Conservation (phyloP, 306 rosid species). For the Lupinus albus region DNA sequence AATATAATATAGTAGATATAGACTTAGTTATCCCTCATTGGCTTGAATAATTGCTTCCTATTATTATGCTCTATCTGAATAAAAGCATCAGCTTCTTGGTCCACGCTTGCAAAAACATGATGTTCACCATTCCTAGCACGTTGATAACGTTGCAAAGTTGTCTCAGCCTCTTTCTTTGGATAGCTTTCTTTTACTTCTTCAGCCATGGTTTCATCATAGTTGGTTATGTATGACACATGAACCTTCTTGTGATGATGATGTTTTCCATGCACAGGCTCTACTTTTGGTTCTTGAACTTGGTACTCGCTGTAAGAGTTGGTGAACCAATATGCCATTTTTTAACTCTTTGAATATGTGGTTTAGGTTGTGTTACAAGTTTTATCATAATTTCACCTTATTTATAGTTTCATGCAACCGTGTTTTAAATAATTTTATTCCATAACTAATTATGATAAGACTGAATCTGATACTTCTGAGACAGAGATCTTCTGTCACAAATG, state of each 20-base stretch:
- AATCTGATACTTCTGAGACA: no score
- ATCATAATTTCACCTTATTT: constrained; percentile 27
- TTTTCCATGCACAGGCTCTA: constrained; percentile 1
- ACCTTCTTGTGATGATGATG: constrained; percentile 1
- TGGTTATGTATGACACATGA: constrained; percentile 32
- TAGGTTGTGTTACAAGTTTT: not conserved
- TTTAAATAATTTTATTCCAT: constrained; percentile 16
- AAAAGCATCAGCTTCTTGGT: constrained; percentile 68
- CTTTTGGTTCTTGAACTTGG: constrained; percentile 8
- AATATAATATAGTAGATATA: not conserved
- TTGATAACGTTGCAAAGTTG: not conserved
- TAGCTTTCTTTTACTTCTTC: constrained; percentile 16
- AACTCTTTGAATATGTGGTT: not conserved
- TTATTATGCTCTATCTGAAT: constrained; percentile 58
- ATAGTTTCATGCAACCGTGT: constrained; percentile 11
- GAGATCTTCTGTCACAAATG: no score
- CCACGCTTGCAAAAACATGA: constrained; percentile 42
- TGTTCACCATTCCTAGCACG: constrained; percentile 19
- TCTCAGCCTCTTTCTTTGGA: constrained; percentile 6
- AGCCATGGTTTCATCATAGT: constrained; percentile 26
- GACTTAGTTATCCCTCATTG: constrained; percentile 20
- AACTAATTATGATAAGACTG: no score
- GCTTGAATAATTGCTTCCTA: constrained; percentile 42
- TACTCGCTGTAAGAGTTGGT: constrained; percentile 21
- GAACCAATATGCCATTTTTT: constrained; percentile 40